phyloP scores from a whole-genome alignment of 345 rosid species.

The Moringa oleifera region DNA sequence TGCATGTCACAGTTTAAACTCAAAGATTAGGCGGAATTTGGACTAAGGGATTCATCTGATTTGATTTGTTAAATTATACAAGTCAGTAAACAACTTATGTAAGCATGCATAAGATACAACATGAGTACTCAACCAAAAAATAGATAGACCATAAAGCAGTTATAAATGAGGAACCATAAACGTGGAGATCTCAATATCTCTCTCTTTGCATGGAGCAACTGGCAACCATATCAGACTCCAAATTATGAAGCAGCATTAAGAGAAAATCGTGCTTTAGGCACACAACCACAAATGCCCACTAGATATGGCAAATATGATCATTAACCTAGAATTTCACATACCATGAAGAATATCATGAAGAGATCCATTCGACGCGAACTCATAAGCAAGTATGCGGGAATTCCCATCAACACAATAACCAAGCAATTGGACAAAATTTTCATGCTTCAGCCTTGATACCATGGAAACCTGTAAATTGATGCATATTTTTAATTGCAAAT shows the following conservation, averaged over 20 bases:
- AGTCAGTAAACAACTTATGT: no score
- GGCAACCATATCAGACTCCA: not conserved
- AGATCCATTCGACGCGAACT: conserved; percentile 85
- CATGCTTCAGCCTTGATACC: conserved; percentile 69
- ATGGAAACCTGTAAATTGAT: conserved; percentile 52
- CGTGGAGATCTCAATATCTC: no score
- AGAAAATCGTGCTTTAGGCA: not conserved
- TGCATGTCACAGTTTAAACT: not conserved
- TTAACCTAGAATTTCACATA: conserved; percentile 10
- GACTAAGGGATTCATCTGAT: not conserved
- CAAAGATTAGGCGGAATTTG: not conserved
- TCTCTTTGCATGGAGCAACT: no score
- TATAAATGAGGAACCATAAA: no score
- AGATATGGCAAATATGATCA: no score
- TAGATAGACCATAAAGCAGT: no score
- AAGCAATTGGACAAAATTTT: conserved; percentile 62
- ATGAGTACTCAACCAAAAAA: no score
- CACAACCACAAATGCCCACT: no score
- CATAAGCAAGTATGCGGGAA: conserved; percentile 63
- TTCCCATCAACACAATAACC: conserved; percentile 73
- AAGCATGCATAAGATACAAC: no score
- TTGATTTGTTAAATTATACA: no score
- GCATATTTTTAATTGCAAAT: not conserved
- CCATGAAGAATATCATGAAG: conserved; percentile 87
- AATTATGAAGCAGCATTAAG: no score